These are phyloP conservation scores for Phytophthora sojae DNA, from an alignment of 352 stramenopile species.

Conservation along the genomic window DNA sequence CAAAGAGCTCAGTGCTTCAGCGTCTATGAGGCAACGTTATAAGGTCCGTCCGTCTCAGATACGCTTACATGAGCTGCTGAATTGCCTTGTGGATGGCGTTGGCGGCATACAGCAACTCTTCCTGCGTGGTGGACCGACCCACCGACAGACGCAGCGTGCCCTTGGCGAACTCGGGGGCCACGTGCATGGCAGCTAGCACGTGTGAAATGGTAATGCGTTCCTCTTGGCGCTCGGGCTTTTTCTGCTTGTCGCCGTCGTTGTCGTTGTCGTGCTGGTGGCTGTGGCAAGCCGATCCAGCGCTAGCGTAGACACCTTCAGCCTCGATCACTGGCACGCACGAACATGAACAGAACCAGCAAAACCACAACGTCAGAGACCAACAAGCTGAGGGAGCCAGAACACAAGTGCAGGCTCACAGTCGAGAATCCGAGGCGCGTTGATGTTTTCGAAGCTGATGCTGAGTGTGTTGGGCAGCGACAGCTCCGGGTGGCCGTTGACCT, in stretches of 20 bases:
- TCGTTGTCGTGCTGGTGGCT: constrained; percentile 57
- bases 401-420: constrained; percentile 44
- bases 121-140: constrained; percentile 87
- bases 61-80: constrained; percentile 39
- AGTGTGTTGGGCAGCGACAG: constrained; percentile 96
- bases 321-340: constrained; percentile 65
- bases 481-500: constrained; percentile 87
- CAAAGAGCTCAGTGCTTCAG: neutral
- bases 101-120: constrained; percentile 90
- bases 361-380: too few species aligned
- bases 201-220: constrained; percentile 79
- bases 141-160: constrained; percentile 96
- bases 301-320: constrained; percentile 86
- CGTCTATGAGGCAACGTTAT: constrained; percentile 19
- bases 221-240: constrained; percentile 24
- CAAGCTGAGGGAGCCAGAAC: neutral
- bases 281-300: constrained; percentile 95
- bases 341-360: neutral
- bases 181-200: constrained; percentile 94
- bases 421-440: constrained; percentile 89
- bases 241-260: constrained; percentile 14
- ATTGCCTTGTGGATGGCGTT: constrained; percentile 80
- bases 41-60: constrained; percentile 4
- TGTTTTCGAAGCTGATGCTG: constrained; percentile 92
- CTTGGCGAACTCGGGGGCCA: constrained; percentile 87